Evolutionary conservation across 139 green algal genomes (phyloP).

Genomic region (Tetraselmis striata): DNA sequence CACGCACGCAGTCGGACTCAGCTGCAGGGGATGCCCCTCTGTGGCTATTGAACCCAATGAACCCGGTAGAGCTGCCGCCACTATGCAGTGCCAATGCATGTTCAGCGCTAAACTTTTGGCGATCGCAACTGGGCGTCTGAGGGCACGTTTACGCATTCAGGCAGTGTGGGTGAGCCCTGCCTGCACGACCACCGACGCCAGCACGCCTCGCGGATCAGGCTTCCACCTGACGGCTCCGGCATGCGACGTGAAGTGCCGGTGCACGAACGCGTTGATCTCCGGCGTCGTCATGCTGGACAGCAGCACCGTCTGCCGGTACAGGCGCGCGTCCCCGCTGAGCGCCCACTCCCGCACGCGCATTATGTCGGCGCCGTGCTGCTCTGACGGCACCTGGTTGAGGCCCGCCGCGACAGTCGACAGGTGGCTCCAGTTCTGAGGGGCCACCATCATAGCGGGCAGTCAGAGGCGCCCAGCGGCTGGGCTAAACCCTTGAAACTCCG

Average conservation of each 20-base stretch:
- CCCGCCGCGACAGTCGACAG: slow-evolving; percentile 52
- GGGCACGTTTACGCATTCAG: too few species aligned
- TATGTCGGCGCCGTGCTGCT: slow-evolving; percentile 83
- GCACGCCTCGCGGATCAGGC: slow-evolving; percentile 22
- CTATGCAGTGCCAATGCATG: too few species aligned
- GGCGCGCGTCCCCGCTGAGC: slow-evolving; percentile 32
- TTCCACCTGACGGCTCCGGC: slow-evolving; percentile 35
- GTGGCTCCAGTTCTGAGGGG: slow-evolving; percentile 36
- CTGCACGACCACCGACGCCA: slow-evolving; percentile 14
- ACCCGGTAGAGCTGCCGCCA: too few species aligned
- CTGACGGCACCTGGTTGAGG: slow-evolving; percentile 74
- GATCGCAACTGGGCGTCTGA: too few species aligned
- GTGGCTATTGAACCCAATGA: too few species aligned
- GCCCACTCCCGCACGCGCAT: slow-evolving; percentile 76
- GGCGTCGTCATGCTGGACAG: slow-evolving; percentile 63
- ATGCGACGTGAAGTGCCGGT: slow-evolving; percentile 39
- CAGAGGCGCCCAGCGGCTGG: too few species aligned
- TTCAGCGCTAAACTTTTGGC: too few species aligned
- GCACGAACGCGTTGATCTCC: slow-evolving; percentile 71
- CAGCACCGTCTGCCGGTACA: slow-evolving; percentile 85
- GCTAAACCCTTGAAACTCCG: too few species aligned
- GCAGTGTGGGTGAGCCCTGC: too few species aligned
- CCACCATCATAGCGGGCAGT: too few species aligned
- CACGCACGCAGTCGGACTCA: too few species aligned
- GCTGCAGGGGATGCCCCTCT: too few species aligned